Conservation (phyloP, 2,329 filamentous ascomycete species). For the Hymenoscyphus linearis region DNA sequence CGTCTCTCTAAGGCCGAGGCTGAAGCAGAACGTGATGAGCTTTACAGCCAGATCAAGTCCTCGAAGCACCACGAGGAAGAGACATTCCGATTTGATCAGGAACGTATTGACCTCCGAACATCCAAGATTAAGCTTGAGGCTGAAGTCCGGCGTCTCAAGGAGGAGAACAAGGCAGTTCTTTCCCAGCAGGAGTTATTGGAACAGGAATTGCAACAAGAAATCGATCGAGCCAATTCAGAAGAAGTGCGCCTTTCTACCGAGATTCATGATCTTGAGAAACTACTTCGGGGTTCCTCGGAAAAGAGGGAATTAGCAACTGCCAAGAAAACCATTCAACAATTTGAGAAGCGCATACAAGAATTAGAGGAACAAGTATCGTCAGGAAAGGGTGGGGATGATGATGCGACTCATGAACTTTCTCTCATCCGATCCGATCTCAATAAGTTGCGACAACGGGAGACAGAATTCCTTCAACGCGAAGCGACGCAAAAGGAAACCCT, state of each 20-base stretch:
- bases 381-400: slow-evolving; percentile 35
- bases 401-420: slow-evolving; percentile 49
- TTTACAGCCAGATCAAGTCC: slow-evolving; percentile 55
- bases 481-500: slow-evolving; percentile 55
- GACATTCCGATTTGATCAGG: slow-evolving; percentile 58
- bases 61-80: slow-evolving; percentile 52
- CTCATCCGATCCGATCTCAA: slow-evolving; percentile 58
- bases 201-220: slow-evolving; percentile 58
- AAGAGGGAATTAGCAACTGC: slow-evolving; percentile 43
- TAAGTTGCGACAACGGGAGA: slow-evolving; percentile 59
- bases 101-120: slow-evolving; percentile 63
- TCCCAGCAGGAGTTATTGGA: slow-evolving; percentile 57
- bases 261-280: slow-evolving; percentile 46
- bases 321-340: slow-evolving; percentile 57
- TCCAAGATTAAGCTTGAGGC: slow-evolving; percentile 63
- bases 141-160: slow-evolving; percentile 58
- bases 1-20: slow-evolving; percentile 51
- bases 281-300: slow-evolving; percentile 31
- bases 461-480: slow-evolving; percentile 61
- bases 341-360: slow-evolving; percentile 51
- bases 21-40: slow-evolving; percentile 61
- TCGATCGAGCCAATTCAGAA: slow-evolving; percentile 60
- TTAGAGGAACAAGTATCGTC: slow-evolving; percentile 37
- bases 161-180: slow-evolving; percentile 54
- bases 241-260: slow-evolving; percentile 57